Evolutionary conservation across 805 yeast species (phyloP).

Genomic region (Millerago galiae): DNA sequence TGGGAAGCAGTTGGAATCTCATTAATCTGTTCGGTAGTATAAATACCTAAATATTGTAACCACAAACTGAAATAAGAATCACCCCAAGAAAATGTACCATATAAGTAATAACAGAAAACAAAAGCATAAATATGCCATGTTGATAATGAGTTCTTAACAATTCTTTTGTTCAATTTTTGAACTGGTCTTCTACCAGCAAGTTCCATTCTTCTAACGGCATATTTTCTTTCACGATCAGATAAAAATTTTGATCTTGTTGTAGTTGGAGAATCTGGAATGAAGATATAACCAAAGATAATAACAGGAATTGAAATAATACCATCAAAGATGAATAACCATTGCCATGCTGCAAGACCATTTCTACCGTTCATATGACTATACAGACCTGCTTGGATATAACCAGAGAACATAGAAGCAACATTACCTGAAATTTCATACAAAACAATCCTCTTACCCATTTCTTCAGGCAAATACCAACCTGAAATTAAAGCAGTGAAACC

Average conservation of each 20-base stretch:
- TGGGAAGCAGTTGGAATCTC: conserved; percentile 29
- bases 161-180: conserved; percentile 1
- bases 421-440: conserved; percentile 38
- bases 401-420: conserved; percentile 42
- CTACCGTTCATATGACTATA: conserved; percentile 32
- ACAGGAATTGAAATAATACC: conserved; percentile 29
- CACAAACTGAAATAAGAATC: conserved; percentile 26
- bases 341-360: conserved; percentile 38
- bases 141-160: conserved; percentile 7
- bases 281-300: conserved; percentile 31
- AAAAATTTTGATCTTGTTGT: conserved; percentile 10
- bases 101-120: conserved; percentile 9
- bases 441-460: conserved; percentile 38
- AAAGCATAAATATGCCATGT: conserved; percentile 14
- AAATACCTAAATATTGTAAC: conserved; percentile 23
- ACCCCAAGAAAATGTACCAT: conserved; percentile 13
- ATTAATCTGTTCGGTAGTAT: conserved; percentile 23
- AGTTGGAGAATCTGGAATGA: conserved; percentile 37
- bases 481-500: conserved; percentile 28
- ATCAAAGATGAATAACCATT: conserved; percentile 37
- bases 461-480: conserved; percentile 37
- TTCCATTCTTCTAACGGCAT: conserved; percentile 11
- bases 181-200: conserved; percentile 11
- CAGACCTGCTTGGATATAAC: conserved; percentile 43
- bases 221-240: conserved; percentile 4